Percentiles rank a stretch among this genome's conserved stretches.
Evolutionary conservation across 2,329 filamentous ascomycete species (phyloP).

Genomic region (Aspergillus chevalieri): DNA sequence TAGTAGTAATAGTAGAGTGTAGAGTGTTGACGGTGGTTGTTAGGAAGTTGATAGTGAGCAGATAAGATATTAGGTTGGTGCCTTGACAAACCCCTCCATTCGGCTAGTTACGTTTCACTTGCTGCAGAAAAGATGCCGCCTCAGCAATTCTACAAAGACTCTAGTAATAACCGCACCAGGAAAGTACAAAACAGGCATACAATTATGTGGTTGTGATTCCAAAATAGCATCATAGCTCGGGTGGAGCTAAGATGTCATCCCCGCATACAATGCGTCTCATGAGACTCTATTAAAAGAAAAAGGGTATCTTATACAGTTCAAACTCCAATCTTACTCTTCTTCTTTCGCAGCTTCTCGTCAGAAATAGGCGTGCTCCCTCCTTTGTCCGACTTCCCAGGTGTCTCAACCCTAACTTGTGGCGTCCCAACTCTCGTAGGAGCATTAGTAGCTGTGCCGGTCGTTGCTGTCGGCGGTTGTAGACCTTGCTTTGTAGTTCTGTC

Average conservation of each 20-base stretch:
- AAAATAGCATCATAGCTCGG: not conserved
- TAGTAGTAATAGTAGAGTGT: too few relatives aligned
- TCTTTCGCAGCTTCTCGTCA: slow-evolving; percentile 29
- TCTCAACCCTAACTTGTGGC: slow-evolving; percentile 28
- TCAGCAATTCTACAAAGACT: not conserved
- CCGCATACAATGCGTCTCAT: not conserved
- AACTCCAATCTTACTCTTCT: slow-evolving; percentile 28
- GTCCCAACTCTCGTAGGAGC: slow-evolving; percentile 18
- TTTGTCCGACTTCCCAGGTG: slow-evolving; percentile 26
- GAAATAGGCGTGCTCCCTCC: slow-evolving; percentile 28
- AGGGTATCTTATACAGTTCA: slow-evolving; percentile 22
- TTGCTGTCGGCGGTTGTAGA: slow-evolving; percentile 6
- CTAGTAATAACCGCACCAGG: not conserved
- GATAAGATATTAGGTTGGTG: not conserved
- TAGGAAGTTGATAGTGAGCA: not conserved
- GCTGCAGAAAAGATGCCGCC: not conserved
- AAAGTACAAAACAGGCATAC: not conserved
- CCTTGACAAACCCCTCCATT: too few relatives aligned
- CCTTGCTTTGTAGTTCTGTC: slow-evolving; percentile 13
- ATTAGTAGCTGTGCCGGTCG: slow-evolving; percentile 1
- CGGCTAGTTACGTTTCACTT: too few relatives aligned
- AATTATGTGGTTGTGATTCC: not conserved
- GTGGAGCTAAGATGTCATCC: not conserved
- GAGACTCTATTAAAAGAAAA: not conserved
- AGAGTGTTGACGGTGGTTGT: not conserved